Evolutionary conservation across 163 green algal species (phyloP).

Genomic region (Prototheca wickerhamii): DNA sequence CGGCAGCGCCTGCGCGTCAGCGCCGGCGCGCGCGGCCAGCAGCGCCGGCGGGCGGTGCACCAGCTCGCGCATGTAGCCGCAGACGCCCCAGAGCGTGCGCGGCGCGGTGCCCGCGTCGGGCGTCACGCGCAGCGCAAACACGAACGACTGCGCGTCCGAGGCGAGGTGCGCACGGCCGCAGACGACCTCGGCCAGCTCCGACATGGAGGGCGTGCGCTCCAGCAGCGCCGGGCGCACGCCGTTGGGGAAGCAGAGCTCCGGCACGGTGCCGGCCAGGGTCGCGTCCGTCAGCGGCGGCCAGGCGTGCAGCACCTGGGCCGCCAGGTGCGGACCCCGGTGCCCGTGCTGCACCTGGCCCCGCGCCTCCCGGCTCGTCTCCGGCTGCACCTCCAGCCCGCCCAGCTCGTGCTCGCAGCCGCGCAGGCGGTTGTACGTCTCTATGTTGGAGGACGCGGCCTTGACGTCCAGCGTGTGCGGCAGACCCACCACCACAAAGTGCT

Average conservation of each 20-base stretch:
- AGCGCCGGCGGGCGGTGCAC: constrained; percentile 66
- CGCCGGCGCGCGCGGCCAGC: constrained; percentile 14
- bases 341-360: constrained; percentile 19
- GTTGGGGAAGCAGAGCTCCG: constrained; percentile 61
- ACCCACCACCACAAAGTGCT: constrained; percentile 34
- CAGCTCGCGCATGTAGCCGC: constrained; percentile 69
- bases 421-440: constrained; percentile 14
- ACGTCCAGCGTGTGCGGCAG: constrained; percentile 34
- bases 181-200: constrained; percentile 64
- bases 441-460: constrained; percentile 20
- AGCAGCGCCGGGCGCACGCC: constrained; percentile 44
- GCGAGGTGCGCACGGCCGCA: constrained; percentile 51
- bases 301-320: not conserved
- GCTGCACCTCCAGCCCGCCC: constrained; percentile 6
- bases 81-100: constrained; percentile 72
- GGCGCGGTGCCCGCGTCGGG: not conserved
- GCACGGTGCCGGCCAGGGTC: constrained; percentile 39
- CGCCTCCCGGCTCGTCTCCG: constrained; percentile 15
- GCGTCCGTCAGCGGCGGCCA: constrained; percentile 33
- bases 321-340: constrained; percentile 16
- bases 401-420: not conserved
- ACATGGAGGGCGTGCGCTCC: constrained; percentile 42
- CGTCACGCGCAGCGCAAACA: constrained; percentile 68
- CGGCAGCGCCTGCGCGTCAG: constrained; percentile 29
- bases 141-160: constrained; percentile 59